Base-by-base conservation (phyloP, 2,329 filamentous ascomycete genomes). In the Pestalotiopsis sp. region DNA sequence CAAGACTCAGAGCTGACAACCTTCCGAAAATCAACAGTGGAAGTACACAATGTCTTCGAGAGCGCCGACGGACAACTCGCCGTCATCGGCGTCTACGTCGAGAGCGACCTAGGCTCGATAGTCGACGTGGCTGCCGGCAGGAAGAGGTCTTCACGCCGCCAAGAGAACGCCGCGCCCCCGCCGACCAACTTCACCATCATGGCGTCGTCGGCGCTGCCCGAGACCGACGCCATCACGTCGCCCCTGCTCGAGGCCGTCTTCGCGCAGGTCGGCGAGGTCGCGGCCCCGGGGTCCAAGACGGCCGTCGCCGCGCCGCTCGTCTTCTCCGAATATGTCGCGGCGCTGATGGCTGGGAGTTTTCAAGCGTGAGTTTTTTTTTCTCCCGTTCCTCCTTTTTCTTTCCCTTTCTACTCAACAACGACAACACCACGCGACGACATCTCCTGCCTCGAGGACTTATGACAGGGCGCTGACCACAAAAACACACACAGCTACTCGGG, bases 11-110 rank as follows among this genome's bases (percentile, higher is more conserved):
- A 27, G 4, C 14, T 11, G n/a, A 31, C 52, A 17, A 45, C 36
- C 20, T 25, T 65, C 31, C 6, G 1, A 36, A 36, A 36, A 23
- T 60, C 60, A 63, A 64, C 73, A 77, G 80, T 87, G 82, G 86
- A 87, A 77, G 83, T 85, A 78, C 89, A 91, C 79, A 87, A 90
- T 82, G 88, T 90, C 56, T 89, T 87, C 75, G 80, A 85, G 74
- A 81, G 80, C 14, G 79, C 81, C 13, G 75, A 74, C 45, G 71
- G 76, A 14, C 74, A 83, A 67, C 79, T 84, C 49, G 82, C 82
- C 39, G 83, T 85, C 69, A 76, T 85, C 45, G 83, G 82, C 63
- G 75, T 80, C 63, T 84, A 83, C 75, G 77, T 85, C 70, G 81
- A 83, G 69, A 73, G 83, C 36, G 76, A 76, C 49, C 72, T 73